A percentile compares a stretch with the other conserved stretches of the same genome.
These are phyloP conservation scores for Polysphondylium violaceum DNA, from an alignment of 78 protist genomes.

Conservation along the genomic window DNA sequence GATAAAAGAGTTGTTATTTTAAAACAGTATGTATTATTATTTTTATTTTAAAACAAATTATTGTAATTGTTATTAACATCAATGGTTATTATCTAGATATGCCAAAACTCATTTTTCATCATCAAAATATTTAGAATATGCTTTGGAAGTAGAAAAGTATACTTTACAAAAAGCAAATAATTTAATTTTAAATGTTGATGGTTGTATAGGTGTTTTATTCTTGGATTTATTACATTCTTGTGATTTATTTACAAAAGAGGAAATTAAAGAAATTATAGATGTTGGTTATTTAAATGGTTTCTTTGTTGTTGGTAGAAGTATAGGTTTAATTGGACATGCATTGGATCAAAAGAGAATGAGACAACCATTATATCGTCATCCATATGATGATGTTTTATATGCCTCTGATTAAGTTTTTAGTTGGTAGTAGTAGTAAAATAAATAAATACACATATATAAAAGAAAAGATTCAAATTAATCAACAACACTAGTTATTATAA, in stretches of 20 bases:
- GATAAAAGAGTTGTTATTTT: conserved; percentile 94
- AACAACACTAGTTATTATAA: no score
- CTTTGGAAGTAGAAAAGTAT: conserved; percentile 90
- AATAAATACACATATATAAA: background rate
- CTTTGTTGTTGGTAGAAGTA: conserved; percentile 94
- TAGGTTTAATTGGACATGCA: conserved; percentile 96
- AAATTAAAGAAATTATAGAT: conserved; percentile 86
- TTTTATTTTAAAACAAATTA: background rate
- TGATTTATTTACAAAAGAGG: conserved; percentile 92
- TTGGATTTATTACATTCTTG: conserved; percentile 92
- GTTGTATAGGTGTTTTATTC: conserved; percentile 91
- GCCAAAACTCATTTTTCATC: conserved; percentile 62
- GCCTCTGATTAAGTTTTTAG: background rate
- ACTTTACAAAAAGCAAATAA: conserved; percentile 94
- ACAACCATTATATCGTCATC: conserved; percentile 96
- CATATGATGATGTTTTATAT: conserved; percentile 93
- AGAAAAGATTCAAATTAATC: background rate
- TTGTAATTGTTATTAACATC: background rate
- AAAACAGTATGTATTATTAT: conserved; percentile 71
- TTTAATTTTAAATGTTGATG: conserved; percentile 97
- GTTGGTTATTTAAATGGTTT: conserved; percentile 93
- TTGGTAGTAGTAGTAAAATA: background rate
- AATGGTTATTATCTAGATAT: background rate
- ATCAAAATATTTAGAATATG: conserved; percentile 65
- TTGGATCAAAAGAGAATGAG: conserved; percentile 95